Evolutionary conservation across 1,284 basidiomycete genomes (phyloP), one percentile per base, ranked within the genome.

Genomic region (Termitomyces sp.): DNA sequence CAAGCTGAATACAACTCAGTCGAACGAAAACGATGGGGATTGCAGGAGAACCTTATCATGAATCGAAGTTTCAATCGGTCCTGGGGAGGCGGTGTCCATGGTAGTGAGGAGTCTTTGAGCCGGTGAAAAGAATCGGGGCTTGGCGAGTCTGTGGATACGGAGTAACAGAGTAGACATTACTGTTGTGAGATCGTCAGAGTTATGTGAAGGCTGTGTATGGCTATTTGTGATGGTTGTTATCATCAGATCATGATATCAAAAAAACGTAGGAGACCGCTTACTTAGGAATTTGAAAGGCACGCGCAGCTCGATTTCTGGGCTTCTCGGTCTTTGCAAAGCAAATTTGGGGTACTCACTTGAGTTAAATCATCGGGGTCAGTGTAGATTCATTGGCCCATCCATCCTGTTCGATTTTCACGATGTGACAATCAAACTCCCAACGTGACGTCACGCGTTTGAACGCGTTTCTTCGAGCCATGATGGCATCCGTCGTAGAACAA

Each of bases 31-130:
- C n/a, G 24, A 58, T 47, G 43, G 46, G 53, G 47, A 53, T 46
- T 37, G 24, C 35, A 57, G 26, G 46, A 57, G 16, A 16, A 82
- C 84, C 74, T 87, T 87, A 46, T 76, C 69, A 51, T 73, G 70
- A 49, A 79, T 79, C 3, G 73, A 66, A 11, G 55, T 58, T 65
- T 78, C 75, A 26, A 78, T 62, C 30, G 73, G 71, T 37, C 75
- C 75, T 19, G 65, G 57, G 26, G 60, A 40, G 51, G 61, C 46
- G 39, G 58, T 58, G 55, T 62, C 57, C 64, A 62, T 62, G 50
- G 57, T 52, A 45, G 28, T 50, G 11, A 58, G 39, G 33, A 21
- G 53, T 54, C 59, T 58, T 50, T 35, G 49, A 18, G 42, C 30
- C 24, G 51, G 49, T 35, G 38, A 30, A 26, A 39, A 35, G 40